phyloP scores from a whole-genome alignment of 2,329 filamentous ascomycete genomes.

The Xylaria multiplex region DNA sequence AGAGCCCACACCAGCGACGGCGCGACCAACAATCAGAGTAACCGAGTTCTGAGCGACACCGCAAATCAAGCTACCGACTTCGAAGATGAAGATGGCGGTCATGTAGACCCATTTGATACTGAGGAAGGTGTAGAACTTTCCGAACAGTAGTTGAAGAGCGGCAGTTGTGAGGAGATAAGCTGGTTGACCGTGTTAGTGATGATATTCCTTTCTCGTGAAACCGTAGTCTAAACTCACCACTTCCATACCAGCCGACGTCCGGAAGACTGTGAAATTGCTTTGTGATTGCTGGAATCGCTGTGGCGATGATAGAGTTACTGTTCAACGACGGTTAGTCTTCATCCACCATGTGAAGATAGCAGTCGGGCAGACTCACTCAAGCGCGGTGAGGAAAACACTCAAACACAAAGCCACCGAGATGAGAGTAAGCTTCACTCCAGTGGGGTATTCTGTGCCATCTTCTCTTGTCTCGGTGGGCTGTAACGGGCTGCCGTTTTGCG shows the following conservation, averaged over 20 bases:
- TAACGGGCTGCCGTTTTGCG: slow-evolving; percentile 41
- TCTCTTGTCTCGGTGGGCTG: slow-evolving; percentile 48
- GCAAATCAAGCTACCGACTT: slow-evolving; percentile 54
- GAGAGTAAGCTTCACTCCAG: slow-evolving; percentile 50
- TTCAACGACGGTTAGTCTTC: slow-evolving; percentile 35
- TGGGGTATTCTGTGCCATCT: slow-evolving; percentile 53
- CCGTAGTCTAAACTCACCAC: slow-evolving; percentile 39
- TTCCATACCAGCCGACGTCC: slow-evolving; percentile 61
- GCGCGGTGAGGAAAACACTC: slow-evolving; percentile 57
- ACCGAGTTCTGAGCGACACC: slow-evolving; percentile 46
- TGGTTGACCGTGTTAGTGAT: slow-evolving; percentile 20
- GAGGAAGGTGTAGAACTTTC: slow-evolving; percentile 55
- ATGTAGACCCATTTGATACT: slow-evolving; percentile 53
- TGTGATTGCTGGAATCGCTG: slow-evolving; percentile 55
- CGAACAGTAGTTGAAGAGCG: slow-evolving; percentile 52
- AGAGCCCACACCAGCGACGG: slow-evolving; percentile 50
- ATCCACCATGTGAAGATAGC: background rate
- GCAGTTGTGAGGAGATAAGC: slow-evolving; percentile 54
- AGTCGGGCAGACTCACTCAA: slow-evolving; percentile 48
- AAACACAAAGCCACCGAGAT: slow-evolving; percentile 58
- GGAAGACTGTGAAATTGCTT: slow-evolving; percentile 53
- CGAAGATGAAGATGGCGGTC: slow-evolving; percentile 52
- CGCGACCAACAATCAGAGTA: slow-evolving; percentile 46
- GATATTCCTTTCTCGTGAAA: background rate
- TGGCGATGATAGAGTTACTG: slow-evolving; percentile 53